Evolutionary conservation across 169 alveolate species (phyloP).

Genomic region (Amoebophrya sp.): DNA sequence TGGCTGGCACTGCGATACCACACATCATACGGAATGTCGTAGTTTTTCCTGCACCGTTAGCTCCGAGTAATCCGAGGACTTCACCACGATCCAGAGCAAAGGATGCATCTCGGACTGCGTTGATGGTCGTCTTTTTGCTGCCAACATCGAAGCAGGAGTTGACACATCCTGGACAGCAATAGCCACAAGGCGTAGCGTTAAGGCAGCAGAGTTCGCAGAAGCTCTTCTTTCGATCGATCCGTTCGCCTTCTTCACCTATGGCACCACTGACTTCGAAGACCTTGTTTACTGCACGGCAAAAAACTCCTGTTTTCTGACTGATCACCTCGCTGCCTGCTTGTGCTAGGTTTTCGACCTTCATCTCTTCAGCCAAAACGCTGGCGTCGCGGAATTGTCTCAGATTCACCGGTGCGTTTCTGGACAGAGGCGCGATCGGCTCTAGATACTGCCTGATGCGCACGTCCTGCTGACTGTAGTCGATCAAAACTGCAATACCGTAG

Average conservation of each 20-base stretch:
- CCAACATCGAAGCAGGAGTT: background rate
- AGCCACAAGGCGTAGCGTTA: background rate
- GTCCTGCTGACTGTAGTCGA: background rate
- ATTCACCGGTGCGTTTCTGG: background rate
- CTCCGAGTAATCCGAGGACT: conserved; percentile 71
- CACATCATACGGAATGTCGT: conserved; percentile 72
- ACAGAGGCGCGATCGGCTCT: background rate
- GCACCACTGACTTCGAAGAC: background rate
- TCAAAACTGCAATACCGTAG: background rate
- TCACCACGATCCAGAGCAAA: conserved; percentile 70
- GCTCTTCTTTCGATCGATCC: background rate
- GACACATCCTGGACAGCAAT: background rate
- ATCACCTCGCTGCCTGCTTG: background rate
- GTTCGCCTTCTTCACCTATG: background rate
- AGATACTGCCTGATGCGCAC: background rate
- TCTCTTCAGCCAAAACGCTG: background rate
- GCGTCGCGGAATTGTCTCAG: background rate
- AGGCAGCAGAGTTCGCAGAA: background rate
- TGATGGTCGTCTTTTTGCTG: background rate
- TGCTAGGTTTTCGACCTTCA: background rate
- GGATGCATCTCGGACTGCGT: conserved; percentile 63
- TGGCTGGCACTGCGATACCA: conserved; percentile 42
- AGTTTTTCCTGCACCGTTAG: conserved; percentile 82
- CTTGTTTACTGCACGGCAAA: background rate
- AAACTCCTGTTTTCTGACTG: background rate